Evolutionary conservation across 2,329 filamentous ascomycete species (phyloP).

Genomic region (Fusarium sp.): DNA sequence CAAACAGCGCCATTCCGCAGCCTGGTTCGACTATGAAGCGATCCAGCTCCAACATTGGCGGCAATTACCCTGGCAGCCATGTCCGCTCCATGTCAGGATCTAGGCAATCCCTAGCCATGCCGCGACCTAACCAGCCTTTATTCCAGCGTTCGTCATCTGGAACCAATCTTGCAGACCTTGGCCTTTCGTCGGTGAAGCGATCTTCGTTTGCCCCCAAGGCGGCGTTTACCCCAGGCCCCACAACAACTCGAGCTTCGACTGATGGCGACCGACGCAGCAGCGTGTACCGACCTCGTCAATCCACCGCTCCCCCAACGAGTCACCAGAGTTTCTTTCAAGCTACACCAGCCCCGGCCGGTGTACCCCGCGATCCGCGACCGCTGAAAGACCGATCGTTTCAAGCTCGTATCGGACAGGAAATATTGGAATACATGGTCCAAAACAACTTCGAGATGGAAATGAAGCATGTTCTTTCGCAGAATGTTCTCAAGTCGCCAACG

Average conservation of each 20-base stretch:
- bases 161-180: slow-evolving; percentile 81
- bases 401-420: slow-evolving; percentile 84
- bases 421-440: slow-evolving; percentile 90
- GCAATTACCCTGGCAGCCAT: slow-evolving; percentile 75
- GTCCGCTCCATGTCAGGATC: slow-evolving; percentile 85
- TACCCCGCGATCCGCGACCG: slow-evolving; percentile 87
- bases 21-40: slow-evolving; percentile 95
- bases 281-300: slow-evolving; percentile 78
- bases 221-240: slow-evolving; percentile 67
- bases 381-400: slow-evolving; percentile 85
- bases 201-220: slow-evolving; percentile 84
- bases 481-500: slow-evolving; percentile 92
- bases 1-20: slow-evolving; percentile 88
- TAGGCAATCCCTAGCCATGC: slow-evolving; percentile 86
- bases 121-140: slow-evolving; percentile 85
- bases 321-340: slow-evolving; percentile 97
- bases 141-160: slow-evolving; percentile 89
- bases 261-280: slow-evolving; percentile 79
- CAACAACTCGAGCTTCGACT: slow-evolving; percentile 57
- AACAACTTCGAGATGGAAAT: slow-evolving; percentile 99
- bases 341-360: slow-evolving; percentile 82
- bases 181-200: slow-evolving; percentile 86
- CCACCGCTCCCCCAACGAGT: slow-evolving; percentile 72
- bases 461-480: slow-evolving; percentile 92
- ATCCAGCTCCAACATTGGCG: slow-evolving; percentile 80